phyloP scores from a whole-genome alignment of 2,329 filamentous ascomycete species.

The Beauveria sp. region DNA sequence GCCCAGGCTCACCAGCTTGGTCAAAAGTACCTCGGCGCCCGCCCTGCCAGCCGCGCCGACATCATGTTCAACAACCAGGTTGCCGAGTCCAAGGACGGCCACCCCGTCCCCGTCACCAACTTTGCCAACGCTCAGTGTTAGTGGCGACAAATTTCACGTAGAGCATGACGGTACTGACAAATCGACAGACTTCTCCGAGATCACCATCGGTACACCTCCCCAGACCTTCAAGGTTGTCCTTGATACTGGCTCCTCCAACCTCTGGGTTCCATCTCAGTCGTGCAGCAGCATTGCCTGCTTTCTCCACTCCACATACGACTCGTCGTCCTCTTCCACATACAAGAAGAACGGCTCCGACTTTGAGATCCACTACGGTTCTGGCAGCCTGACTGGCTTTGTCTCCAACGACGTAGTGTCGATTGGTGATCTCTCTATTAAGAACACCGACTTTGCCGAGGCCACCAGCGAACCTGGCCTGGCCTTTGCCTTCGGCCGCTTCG shows the following conservation, averaged over 20 bases:
- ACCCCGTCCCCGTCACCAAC: conserved; percentile 88
- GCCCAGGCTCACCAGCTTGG: conserved; percentile 74
- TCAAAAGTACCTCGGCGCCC: conserved; percentile 89
- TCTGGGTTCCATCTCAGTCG: conserved; percentile 89
- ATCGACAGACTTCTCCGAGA: conserved; percentile 84
- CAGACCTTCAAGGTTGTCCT: conserved; percentile 98
- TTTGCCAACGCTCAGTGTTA: conserved; percentile 98
- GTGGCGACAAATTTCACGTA: conserved; percentile 24
- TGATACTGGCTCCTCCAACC: conserved; percentile 96
- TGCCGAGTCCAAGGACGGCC: conserved; percentile 56
- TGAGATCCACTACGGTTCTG: conserved; percentile 91
- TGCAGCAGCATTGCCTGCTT: conserved; percentile 97
- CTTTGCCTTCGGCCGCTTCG: conserved; percentile 95
- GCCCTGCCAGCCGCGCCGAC: conserved; percentile 61
- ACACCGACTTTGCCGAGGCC: conserved; percentile 93
- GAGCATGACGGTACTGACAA: conserved; percentile 14
- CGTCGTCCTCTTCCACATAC: conserved; percentile 78
- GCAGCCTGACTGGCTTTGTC: conserved; percentile 86
- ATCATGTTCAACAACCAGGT: conserved; percentile 73
- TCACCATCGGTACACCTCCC: conserved; percentile 82
- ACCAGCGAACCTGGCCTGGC: conserved; percentile 92
- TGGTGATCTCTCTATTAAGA: conserved; percentile 79
- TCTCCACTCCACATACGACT: conserved; percentile 95
- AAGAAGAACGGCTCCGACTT: conserved; percentile 90
- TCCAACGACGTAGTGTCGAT: conserved; percentile 83